Conservation (phyloP, 2,329 filamentous ascomycete species). For the Epichloe scottii region DNA sequence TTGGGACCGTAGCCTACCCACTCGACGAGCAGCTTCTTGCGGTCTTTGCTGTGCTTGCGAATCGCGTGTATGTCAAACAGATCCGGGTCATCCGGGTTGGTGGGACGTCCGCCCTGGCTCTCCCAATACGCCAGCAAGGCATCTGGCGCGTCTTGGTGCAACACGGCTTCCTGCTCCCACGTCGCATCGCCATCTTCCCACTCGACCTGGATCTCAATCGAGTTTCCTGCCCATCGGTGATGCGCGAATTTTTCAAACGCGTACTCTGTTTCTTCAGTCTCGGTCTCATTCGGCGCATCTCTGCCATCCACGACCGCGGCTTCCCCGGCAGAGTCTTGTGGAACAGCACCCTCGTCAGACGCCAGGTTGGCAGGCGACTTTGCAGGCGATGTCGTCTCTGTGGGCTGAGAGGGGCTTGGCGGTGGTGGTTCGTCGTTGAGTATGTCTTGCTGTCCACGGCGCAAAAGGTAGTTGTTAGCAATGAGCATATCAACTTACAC, state of each 20-base stretch:
- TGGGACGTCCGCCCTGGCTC: constrained; percentile 17
- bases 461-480: neutral
- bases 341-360: neutral
- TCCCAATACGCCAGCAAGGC: constrained; percentile 22
- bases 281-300: neutral
- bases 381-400: neutral
- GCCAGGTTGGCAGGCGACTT: neutral
- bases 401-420: neutral
- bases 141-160: constrained; percentile 21
- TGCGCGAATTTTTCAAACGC: constrained; percentile 13
- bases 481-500: neutral
- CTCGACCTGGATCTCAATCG: constrained; percentile 19
- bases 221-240: constrained; percentile 18
- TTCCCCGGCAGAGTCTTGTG: neutral
- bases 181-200: constrained; percentile 19
- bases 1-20: constrained; percentile 22
- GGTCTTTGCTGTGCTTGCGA: constrained; percentile 17
- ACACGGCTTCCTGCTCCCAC: constrained; percentile 21
- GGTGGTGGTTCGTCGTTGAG: neutral
- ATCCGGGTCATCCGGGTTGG: constrained; percentile 17
- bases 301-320: neutral
- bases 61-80: constrained; percentile 22
- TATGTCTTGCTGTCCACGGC: neutral
- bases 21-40: constrained; percentile 20
- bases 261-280: constrained; percentile 6